A percentile compares a stretch with the other conserved stretches of the same genome.
Evolutionary conservation across 2,329 filamentous ascomycete genomes (phyloP).

Genomic region (Coniochaeta ligniaria): DNA sequence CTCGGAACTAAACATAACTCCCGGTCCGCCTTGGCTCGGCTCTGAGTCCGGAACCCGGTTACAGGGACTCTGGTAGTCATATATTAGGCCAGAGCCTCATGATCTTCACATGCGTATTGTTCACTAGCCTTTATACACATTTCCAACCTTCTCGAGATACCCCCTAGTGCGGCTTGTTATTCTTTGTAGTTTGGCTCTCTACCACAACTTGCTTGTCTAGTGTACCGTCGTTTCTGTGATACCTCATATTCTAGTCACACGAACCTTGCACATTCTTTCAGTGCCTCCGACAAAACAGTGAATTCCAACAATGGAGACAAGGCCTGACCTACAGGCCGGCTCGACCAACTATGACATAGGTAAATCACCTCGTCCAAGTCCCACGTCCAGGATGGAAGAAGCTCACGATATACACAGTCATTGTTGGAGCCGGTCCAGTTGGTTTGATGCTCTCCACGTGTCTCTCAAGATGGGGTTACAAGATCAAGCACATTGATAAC

Average conservation of each 20-base stretch:
- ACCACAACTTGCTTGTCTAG: background rate
- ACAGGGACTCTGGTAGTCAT: background rate
- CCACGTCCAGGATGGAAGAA: background rate
- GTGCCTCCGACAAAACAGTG: background rate
- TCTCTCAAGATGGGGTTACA: slow-evolving; percentile 88
- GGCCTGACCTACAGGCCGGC: slow-evolving; percentile 2
- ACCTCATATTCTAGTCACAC: background rate
- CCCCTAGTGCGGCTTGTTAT: background rate
- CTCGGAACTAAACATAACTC: background rate
- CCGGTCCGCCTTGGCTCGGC: background rate
- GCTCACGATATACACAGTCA: slow-evolving; percentile 41
- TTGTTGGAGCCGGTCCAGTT: slow-evolving; percentile 83
- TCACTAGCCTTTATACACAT: background rate
- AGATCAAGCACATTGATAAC: slow-evolving; percentile 92
- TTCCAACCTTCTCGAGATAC: background rate
- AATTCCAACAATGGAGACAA: background rate
- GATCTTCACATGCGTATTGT: background rate
- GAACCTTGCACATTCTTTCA: background rate
- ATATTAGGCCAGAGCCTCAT: background rate
- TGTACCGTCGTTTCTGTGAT: background rate
- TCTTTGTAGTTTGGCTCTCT: background rate
- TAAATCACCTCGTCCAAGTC: background rate
- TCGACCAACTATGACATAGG: slow-evolving; percentile 14
- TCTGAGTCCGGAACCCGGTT: background rate
- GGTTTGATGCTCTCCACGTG: slow-evolving; percentile 83